A percentile compares a stretch with the other conserved stretches of the same genome.
phyloP scores from a whole-genome alignment of 352 stramenopile species.

The Pythium angustatum region DNA sequence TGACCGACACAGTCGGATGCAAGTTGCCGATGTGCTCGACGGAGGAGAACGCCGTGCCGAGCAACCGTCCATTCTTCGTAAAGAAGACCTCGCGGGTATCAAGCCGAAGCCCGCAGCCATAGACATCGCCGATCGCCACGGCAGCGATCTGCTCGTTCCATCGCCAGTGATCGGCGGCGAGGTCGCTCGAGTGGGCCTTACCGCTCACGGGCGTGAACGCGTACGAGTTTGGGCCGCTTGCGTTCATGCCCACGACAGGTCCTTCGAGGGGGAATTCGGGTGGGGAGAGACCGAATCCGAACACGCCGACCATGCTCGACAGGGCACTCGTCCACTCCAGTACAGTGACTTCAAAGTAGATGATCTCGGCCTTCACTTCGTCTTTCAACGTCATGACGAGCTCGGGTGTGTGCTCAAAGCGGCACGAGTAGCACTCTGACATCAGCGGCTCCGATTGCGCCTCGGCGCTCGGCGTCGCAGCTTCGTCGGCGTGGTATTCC shows the following conservation, averaged over 20 bases:
- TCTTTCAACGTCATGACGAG: conserved; percentile 73
- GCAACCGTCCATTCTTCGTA: conserved; percentile 79
- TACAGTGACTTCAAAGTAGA: conserved; percentile 84
- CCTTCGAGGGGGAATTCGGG: conserved; percentile 73
- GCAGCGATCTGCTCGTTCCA: conserved; percentile 60
- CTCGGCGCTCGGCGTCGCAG: conserved; percentile 16
- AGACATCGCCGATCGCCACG: conserved; percentile 62
- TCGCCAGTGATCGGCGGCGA: conserved; percentile 59
- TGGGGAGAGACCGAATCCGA: conserved; percentile 68
- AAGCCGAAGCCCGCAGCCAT: conserved; percentile 75
- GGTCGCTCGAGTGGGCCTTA: conserved; percentile 64
- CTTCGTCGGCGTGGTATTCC: conserved; percentile 58
- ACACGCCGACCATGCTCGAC: conserved; percentile 15
- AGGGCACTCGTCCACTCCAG: conserved; percentile 51
- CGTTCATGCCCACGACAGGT: conserved; percentile 49
- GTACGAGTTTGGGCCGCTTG: conserved; percentile 49
- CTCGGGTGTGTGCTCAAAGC: conserved; percentile 78
- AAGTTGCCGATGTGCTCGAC: conserved; percentile 45
- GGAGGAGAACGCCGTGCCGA: conserved; percentile 81
- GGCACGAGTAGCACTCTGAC: conserved; percentile 51
- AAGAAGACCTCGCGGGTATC: conserved; percentile 87
- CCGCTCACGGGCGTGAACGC: conserved; percentile 68
- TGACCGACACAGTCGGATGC: conserved; percentile 80
- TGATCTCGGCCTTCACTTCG: conserved; percentile 68
- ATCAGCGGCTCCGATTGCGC: conserved; percentile 9